phyloP scores from a whole-genome alignment of 1,284 basidiomycete species.

The Salmacisia buchloeana region DNA sequence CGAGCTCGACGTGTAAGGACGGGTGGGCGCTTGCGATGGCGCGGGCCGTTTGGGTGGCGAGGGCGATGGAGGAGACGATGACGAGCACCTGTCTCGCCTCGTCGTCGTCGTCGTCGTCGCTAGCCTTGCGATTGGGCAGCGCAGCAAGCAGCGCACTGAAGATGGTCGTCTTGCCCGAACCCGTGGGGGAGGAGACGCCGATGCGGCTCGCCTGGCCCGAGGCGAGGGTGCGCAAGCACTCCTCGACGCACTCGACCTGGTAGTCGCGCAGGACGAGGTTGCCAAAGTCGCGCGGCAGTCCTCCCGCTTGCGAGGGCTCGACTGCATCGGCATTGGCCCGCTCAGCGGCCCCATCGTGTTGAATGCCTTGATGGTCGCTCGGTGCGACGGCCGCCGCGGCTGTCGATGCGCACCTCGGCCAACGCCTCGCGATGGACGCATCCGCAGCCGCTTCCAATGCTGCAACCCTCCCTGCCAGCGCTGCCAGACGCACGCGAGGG shows the following conservation, averaged over 20 bases:
- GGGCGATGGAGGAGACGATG: constrained; percentile 78
- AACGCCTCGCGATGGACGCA: too few relatives aligned
- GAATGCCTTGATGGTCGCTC: too few relatives aligned
- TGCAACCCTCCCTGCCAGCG: too few relatives aligned
- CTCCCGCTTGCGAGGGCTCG: too few relatives aligned
- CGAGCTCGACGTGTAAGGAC: constrained; percentile 76
- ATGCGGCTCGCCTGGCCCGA: constrained; percentile 63
- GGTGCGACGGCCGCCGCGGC: too few relatives aligned
- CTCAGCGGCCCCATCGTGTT: too few relatives aligned
- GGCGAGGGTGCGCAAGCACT: constrained; percentile 68
- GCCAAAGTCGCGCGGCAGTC: background rate
- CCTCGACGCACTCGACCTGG: constrained; percentile 75
- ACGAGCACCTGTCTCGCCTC: constrained; percentile 61
- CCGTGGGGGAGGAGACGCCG: constrained; percentile 83
- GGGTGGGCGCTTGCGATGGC: constrained; percentile 68
- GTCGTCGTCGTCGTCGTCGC: background rate
- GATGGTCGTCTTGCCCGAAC: constrained; percentile 86
- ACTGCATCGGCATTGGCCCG: too few relatives aligned
- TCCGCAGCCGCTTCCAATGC: too few relatives aligned
- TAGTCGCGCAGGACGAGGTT: constrained; percentile 62
- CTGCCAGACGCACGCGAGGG: too few relatives aligned
- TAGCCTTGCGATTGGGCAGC: background rate
- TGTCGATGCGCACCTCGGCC: too few relatives aligned
- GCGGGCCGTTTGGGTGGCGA: constrained; percentile 77
- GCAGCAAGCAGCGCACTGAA: constrained; percentile 48